These are phyloP conservation scores for Coelastrella sp. DNA, from an alignment of 139 green algal genomes.

Conservation along the genomic window DNA sequence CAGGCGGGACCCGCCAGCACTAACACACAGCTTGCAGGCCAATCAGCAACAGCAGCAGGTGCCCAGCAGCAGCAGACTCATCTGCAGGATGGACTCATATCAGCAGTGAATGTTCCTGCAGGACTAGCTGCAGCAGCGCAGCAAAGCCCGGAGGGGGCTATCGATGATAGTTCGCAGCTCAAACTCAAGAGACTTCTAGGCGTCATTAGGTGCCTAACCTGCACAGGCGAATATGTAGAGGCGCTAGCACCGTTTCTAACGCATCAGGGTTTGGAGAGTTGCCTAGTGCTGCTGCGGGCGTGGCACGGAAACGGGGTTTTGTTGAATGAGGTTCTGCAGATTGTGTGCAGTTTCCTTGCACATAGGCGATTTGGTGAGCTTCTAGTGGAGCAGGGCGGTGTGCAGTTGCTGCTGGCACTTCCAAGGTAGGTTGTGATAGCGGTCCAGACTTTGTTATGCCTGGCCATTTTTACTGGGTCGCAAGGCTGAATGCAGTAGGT, in stretches of 20 bases:
- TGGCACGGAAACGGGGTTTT: slow-evolving; percentile 36
- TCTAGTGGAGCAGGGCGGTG: slow-evolving; percentile 74
- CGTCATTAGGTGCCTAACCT: slow-evolving; percentile 44
- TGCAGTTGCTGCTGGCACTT: slow-evolving; percentile 71
- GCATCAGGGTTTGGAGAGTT: slow-evolving; percentile 55
- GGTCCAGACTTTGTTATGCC: not conserved
- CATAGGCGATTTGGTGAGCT: slow-evolving; percentile 75
- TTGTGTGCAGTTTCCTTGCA: slow-evolving; percentile 72
- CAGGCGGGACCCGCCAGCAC: not conserved
- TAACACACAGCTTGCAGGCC: not conserved
- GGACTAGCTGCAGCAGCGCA: not conserved
- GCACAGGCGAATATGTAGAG: slow-evolving; percentile 73
- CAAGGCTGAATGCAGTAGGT: no score
- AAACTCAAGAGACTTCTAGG: slow-evolving; percentile 40
- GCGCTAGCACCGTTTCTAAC: slow-evolving; percentile 60
- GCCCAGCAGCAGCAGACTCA: slow-evolving; percentile 10
- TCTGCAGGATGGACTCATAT: not conserved
- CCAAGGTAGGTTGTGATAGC: slow-evolving; percentile 67
- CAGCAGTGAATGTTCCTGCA: not conserved
- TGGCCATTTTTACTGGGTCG: no score
- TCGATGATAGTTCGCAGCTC: slow-evolving; percentile 16
- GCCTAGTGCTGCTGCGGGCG: slow-evolving; percentile 47
- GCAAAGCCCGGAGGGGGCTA: not conserved
- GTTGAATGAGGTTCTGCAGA: slow-evolving; percentile 55
- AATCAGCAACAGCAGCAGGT: not conserved